Conservation (phyloP, 257 asterid species). For the Primulina tabacum region DNA sequence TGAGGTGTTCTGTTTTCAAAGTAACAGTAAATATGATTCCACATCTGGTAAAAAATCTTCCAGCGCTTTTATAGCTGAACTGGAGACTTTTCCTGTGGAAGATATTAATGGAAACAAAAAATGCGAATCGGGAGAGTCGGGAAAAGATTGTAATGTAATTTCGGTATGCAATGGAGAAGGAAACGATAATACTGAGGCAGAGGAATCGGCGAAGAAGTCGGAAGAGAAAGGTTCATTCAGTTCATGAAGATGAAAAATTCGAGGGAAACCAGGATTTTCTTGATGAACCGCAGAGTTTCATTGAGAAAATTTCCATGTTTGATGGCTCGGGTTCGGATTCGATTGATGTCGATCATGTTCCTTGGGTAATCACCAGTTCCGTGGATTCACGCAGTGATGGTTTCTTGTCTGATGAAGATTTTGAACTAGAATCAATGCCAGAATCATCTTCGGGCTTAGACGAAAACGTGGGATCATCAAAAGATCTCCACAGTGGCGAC, state of each 20-base stretch:
- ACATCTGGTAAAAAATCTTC: neutral
- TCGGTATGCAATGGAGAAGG: slow-evolving; percentile 17
- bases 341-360: slow-evolving; percentile 27
- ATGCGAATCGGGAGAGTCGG: neutral
- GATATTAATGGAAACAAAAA: neutral
- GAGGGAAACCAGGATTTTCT: slow-evolving; percentile 13
- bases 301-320: slow-evolving; percentile 21
- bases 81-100: neutral
- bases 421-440: slow-evolving; percentile 34
- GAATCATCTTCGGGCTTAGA: slow-evolving; percentile 30
- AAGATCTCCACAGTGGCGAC: slow-evolving; percentile 25
- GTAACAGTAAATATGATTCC: neutral
- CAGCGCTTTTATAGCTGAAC: neutral
- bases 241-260: slow-evolving; percentile 15
- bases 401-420: slow-evolving; percentile 59
- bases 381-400: slow-evolving; percentile 43
- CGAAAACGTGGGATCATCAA: slow-evolving; percentile 29
- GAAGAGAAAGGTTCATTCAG: slow-evolving; percentile 12
- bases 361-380: slow-evolving; percentile 29
- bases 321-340: slow-evolving; percentile 37
- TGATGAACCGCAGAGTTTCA: slow-evolving; percentile 22
- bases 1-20: neutral
- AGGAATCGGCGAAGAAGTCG: neutral
- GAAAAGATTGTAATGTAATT: slow-evolving; percentile 6
- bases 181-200: slow-evolving; percentile 20